Evolutionary conservation across 495 filamentous ascomycete species (phyloP).

Genomic region (Xylaria palmicola): DNA sequence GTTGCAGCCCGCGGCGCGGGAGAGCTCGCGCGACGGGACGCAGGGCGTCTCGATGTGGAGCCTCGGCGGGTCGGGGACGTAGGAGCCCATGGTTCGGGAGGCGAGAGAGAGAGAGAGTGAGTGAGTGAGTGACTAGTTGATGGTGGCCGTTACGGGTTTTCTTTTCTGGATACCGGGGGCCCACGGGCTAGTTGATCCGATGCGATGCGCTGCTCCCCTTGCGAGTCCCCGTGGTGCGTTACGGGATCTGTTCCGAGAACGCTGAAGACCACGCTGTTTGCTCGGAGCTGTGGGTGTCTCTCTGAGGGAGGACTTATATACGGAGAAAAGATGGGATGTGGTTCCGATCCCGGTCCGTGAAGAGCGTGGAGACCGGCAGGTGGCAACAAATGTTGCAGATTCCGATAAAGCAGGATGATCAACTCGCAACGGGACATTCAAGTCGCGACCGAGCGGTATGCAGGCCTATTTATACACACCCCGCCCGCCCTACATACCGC

Average conservation of each 20-base stretch:
- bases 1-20: slow-evolving; percentile 67
- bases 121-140: not conserved
- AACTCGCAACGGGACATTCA: too few species aligned
- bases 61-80: slow-evolving; percentile 35
- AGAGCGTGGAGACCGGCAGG: too few species aligned
- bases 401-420: too few species aligned
- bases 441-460: too few species aligned
- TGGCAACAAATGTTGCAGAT: too few species aligned
- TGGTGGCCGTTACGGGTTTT: not conserved
- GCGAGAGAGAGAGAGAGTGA: not conserved
- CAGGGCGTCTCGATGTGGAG: slow-evolving; percentile 76
- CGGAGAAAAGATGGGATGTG: not conserved
- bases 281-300: not conserved
- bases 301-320: not conserved
- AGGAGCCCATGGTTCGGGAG: slow-evolving; percentile 45
- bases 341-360: not conserved
- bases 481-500: too few species aligned
- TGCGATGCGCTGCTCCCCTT: too few species aligned
- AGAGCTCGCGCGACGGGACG: slow-evolving; percentile 65
- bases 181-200: too few species aligned
- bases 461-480: too few species aligned
- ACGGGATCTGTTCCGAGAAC: too few species aligned
- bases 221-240: too few species aligned
- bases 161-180: not conserved
- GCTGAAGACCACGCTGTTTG: not conserved